Evolutionary conservation across 192 early-diverging fungal genomes (phyloP).

Genomic region (Dispira parvispora): DNA sequence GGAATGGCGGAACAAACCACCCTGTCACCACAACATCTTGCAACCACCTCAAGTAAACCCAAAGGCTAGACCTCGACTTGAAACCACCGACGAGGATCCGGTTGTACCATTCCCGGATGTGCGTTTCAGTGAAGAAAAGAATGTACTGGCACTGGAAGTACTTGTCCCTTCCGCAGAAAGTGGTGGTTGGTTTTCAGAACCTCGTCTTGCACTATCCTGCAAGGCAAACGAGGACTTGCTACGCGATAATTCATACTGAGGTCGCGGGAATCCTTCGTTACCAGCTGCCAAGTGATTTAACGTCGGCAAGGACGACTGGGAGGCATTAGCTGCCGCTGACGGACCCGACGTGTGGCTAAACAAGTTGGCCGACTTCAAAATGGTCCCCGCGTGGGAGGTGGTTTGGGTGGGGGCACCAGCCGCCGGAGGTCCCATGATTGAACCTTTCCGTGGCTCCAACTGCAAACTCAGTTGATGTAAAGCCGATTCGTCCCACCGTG

Average conservation of each 20-base stretch:
- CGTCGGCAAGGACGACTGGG: neutral
- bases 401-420: neutral
- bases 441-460: conserved; percentile 8
- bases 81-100: neutral
- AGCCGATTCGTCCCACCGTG: neutral
- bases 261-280: no score
- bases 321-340: neutral
- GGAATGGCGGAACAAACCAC: no score
- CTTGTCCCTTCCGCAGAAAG: neutral
- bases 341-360: neutral
- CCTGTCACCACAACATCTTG: neutral
- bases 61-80: conserved; percentile 3
- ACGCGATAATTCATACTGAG: no score
- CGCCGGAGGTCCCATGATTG: neutral
- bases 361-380: neutral
- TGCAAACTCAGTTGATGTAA: conserved; percentile 2
- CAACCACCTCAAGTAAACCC: neutral
- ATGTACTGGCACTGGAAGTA: neutral
- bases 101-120: neutral
- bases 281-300: neutral
- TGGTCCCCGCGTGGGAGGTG: neutral
- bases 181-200: neutral
- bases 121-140: neutral
- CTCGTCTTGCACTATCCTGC: neutral
- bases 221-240: neutral